Percentiles rank a stretch among this genome's conserved stretches.
These are phyloP conservation scores for Microbotryum saponariae DNA, from an alignment of 1,284 basidiomycete genomes.

Conservation along the genomic window DNA sequence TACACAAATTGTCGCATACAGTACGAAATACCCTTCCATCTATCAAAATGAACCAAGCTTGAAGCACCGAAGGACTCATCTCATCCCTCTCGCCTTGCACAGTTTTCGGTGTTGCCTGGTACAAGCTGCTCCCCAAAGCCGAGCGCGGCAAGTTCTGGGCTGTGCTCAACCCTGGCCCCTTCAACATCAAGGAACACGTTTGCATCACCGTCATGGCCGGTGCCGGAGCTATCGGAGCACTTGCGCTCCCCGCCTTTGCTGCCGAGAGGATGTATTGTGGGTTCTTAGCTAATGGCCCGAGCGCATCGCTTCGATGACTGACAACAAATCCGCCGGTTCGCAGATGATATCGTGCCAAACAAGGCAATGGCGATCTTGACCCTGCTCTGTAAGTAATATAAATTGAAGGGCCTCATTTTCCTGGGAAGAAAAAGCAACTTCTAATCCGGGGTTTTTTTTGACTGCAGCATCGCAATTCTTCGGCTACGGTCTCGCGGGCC, in stretches of 20 bases:
- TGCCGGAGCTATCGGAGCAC: constrained; percentile 6
- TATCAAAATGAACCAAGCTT: too few relatives aligned
- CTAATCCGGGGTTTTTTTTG: too few relatives aligned
- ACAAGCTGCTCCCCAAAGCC: constrained; percentile 18
- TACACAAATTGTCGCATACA: constrained; percentile 3
- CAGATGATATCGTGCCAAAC: constrained; percentile 49
- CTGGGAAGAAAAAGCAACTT: too few relatives aligned
- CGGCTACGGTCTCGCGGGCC: constrained; percentile 29
- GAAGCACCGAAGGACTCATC: too few relatives aligned
- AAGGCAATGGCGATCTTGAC: constrained; percentile 39
- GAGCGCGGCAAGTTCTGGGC: constrained; percentile 25
- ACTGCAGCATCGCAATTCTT: background rate
- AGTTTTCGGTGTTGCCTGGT: constrained; percentile 14
- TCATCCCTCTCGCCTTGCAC: too few relatives aligned
- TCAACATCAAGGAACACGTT: constrained; percentile 35
- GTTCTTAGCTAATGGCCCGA: background rate
- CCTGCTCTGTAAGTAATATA: constrained; percentile 2
- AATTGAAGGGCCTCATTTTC: too few relatives aligned
- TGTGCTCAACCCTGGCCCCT: constrained; percentile 31
- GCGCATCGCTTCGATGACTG: too few relatives aligned
- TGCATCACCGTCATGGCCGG: constrained; percentile 20
- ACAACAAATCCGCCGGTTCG: constrained; percentile 43
- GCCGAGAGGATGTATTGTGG: constrained; percentile 8
- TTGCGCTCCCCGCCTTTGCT: background rate
- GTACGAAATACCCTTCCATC: too few relatives aligned